phyloP scores from a whole-genome alignment of 306 rosid genomes.

The Heteromeles arbutifolia region DNA sequence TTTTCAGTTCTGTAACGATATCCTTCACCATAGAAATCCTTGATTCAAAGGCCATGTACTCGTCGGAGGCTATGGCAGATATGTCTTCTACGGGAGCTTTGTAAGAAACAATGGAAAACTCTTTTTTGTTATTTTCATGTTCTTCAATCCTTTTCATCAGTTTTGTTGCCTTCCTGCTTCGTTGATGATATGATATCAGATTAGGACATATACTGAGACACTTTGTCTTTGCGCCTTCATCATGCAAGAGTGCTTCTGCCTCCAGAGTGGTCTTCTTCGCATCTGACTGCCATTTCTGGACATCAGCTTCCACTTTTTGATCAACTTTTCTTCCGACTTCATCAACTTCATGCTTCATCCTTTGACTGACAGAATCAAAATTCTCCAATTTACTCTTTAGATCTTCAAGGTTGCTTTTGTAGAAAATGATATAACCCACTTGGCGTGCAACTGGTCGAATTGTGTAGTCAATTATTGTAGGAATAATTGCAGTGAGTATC shows the following conservation, averaged over 20 bases:
- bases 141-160: background rate
- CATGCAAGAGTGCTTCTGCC: background rate
- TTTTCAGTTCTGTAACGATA: background rate
- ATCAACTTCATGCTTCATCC: constrained; percentile 1
- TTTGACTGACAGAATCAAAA: background rate
- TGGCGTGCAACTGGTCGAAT: constrained; percentile 9
- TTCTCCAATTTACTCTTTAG: background rate
- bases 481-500: background rate
- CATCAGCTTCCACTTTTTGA: background rate
- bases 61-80: background rate
- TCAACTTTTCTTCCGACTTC: constrained; percentile 12
- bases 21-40: background rate
- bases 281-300: background rate
- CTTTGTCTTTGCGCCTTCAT: background rate
- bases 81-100: background rate
- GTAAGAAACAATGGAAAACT: background rate
- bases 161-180: background rate
- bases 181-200: background rate
- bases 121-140: background rate
- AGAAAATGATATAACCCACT: constrained; percentile 9
- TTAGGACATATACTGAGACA: background rate
- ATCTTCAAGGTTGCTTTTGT: background rate
- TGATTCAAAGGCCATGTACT: background rate
- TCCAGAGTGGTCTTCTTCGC: background rate
- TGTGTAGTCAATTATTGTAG: background rate